Base-by-base conservation (phyloP, 345 rosid species). In the Sisymbrium altissimum region DNA sequence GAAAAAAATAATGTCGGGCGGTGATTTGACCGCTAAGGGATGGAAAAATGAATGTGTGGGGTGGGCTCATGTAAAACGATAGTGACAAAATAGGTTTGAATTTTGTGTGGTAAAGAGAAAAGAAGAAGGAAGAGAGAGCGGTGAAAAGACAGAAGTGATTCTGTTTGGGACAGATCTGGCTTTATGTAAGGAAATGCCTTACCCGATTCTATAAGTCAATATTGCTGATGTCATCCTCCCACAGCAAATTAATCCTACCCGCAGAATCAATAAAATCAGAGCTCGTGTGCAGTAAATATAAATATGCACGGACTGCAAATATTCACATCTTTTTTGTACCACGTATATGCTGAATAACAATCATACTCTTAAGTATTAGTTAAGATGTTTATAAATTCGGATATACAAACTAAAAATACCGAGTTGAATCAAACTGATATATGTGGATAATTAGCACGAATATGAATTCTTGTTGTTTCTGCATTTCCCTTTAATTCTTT, bases 161-260 rank as follows among this genome's bases (percentile, higher is more conserved):
- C 76, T 70, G 80, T 64, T 70, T 46, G 60, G 66, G 76, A 45
- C 76, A 77, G 76, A 77, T 64, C 54, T 63, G 75, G 53, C 71
- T 70, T 61, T 64, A 56, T 53, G 74, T 58, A 68, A 68, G 73
- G 46, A 68, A 23, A 53, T 45, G 43, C 53, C 66, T 70, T 70
- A 63, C 80, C 78, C 53, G 71, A 68, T 68, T 68, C 64, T 75
- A n/a, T n/a, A 12, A 70, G 80, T 77, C 80, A 77, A 77, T 52
- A 46, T 57, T 27, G 67, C 67, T 77, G 66, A 70, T 70, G 71
- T 77, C 76, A 68, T 33, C 44, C 48, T 64, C 18, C 7, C 27
- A n/a, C 44, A 2, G 3, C 55, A 14, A 56, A 6, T 72, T 72
- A 72, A 62, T 53, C 48, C 15, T 55, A 55, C 57, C 55, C 56